phyloP scores from a whole-genome alignment of 306 rosid genomes.

The Ormosia emarginata region DNA sequence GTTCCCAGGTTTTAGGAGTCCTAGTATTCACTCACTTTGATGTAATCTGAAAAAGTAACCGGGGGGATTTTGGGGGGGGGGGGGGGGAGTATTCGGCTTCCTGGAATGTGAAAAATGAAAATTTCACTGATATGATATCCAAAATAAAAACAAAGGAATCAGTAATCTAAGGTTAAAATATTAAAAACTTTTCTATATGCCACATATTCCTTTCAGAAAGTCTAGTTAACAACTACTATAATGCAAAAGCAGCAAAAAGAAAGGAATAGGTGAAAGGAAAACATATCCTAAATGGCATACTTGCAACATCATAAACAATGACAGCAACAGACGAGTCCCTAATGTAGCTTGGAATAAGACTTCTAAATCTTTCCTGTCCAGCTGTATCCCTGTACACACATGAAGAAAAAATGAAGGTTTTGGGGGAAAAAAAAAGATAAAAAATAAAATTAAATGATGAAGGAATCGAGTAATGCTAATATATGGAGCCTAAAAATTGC shows the following conservation, averaged over 20 bases:
- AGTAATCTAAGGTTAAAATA: not conserved
- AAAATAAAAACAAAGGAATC: not conserved
- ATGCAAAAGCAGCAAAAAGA: slow-evolving; percentile 2
- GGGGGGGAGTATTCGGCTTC: not conserved
- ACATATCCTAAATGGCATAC: slow-evolving; percentile 26
- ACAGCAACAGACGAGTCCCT: slow-evolving; percentile 52
- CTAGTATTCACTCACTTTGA: not conserved
- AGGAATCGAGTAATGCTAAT: not conserved
- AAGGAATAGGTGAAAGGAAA: slow-evolving; percentile 1
- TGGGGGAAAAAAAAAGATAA: not conserved
- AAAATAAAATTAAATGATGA: not conserved
- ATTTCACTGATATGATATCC: not conserved
- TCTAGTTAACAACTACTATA: not conserved
- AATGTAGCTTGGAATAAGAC: slow-evolving; percentile 53
- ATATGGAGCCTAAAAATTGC: not conserved
- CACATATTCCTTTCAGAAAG: not conserved
- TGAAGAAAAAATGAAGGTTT: not conserved
- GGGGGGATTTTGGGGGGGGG: not conserved
- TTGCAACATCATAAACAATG: slow-evolving; percentile 45
- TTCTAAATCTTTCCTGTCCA: slow-evolving; percentile 52
- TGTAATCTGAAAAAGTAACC: not conserved
- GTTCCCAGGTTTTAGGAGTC: not conserved
- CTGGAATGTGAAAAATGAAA: not conserved
- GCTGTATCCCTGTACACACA: slow-evolving; percentile 44
- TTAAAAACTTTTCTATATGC: not conserved